Evolutionary conservation across 1,284 basidiomycete genomes (phyloP), one percentile per base, ranked within the genome.

Genomic region (Gomphus bonarii): DNA sequence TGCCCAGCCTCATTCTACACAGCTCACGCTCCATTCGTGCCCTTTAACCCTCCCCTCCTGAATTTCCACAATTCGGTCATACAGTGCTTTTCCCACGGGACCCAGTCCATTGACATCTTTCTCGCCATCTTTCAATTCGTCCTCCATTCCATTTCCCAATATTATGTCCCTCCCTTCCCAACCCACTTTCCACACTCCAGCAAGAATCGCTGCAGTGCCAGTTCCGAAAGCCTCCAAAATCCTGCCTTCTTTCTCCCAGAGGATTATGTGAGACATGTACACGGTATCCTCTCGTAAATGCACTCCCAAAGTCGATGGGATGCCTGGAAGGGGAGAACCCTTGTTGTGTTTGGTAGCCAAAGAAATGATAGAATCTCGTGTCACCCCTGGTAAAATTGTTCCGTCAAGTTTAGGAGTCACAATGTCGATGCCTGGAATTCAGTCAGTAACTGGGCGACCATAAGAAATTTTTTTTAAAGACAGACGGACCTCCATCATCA

Each of bases 331-430:
- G 6, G 65, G 62, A 2, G 69, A 63, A 12, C 59, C 58, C 8
- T 57, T 57, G 14, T 72, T 69, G 59, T 79, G 79, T 0, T 77
- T 77, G 3, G 74, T 68, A 22, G 78, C 72, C 44, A 94, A 81
- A 3, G 68, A 67, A 38, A 94, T 73, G 50, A 84, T 79, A 3
- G 86, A 89, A 47, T 79, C 79, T 18, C 91, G 81, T 0, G 91
- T 93, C 3, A 92, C 77, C 3, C 84, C 84, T 0, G 84, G 84
- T 0, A 88, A 74, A 62, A 88, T 85, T 16, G 80, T 85, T 22
- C 84, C 89, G 64, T 89, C 85, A 57, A 92, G 72, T 1, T 85
- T 79, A 0, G 90, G 87, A 0, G 90, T 92, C 53, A 85, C 65
- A 44, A 89, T 67, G 60, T 88, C 84, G 53, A 82, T 60, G 25